Evolutionary conservation across 257 asterid species (phyloP).

Genomic region (Solanum sejunctum): DNA sequence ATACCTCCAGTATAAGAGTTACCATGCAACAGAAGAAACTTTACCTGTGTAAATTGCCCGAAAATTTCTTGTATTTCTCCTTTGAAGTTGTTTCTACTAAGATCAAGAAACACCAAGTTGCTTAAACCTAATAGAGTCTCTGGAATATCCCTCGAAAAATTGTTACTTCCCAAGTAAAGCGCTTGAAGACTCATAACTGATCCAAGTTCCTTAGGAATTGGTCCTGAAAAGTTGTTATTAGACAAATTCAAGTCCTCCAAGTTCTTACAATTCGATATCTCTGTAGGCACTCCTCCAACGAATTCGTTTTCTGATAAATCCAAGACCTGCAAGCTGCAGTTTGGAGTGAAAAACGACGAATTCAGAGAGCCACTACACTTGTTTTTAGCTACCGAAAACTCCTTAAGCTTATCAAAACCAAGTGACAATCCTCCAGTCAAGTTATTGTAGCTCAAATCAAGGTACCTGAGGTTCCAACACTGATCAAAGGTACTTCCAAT

Average conservation of each 20-base stretch:
- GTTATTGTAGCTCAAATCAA: constrained; percentile 56
- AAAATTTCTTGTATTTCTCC: constrained; percentile 61
- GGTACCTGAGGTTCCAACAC: constrained; percentile 44
- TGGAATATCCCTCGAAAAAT: constrained; percentile 69
- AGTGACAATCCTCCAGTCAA: constrained; percentile 50
- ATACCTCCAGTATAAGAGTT: constrained; percentile 61
- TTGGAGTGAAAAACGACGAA: constrained; percentile 26
- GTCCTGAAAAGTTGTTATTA: constrained; percentile 51
- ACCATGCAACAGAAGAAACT: constrained; percentile 46
- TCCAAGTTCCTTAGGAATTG: constrained; percentile 60
- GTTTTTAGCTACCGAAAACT: constrained; percentile 47
- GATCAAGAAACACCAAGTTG: constrained; percentile 54
- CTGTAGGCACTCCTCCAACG: constrained; percentile 39
- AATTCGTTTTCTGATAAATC: constrained; percentile 66
- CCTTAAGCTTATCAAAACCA: constrained; percentile 45
- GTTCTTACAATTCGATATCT: constrained; percentile 43
- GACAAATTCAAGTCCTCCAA: constrained; percentile 37
- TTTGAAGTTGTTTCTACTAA: constrained; percentile 53
- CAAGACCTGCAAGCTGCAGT: constrained; percentile 39
- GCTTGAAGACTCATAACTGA: constrained; percentile 27
- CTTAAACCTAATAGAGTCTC: constrained; percentile 26
- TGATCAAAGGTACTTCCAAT: constrained; percentile 31
- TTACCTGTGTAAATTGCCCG: constrained; percentile 52
- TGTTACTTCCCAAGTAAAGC: constrained; percentile 58
- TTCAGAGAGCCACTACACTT: constrained; percentile 28